Percentiles rank a stretch among this genome's conserved stretches.
Conservation (phyloP, 192 early-diverging fungal genomes). For the Funneliformis geosporum region DNA sequence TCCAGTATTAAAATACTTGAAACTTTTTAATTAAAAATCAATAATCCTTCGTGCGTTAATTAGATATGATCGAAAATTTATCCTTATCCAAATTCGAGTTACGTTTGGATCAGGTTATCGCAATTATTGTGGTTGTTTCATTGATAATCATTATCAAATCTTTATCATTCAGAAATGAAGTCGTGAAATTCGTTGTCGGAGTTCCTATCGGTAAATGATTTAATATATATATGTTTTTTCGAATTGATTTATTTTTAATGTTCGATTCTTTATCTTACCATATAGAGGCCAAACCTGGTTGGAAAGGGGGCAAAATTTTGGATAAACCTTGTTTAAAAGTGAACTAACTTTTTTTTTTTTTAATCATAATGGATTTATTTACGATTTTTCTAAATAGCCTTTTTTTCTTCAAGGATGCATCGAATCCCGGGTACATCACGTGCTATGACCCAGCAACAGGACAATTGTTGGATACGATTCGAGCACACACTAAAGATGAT, state of each 20-base stretch:
- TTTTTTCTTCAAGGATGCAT: conserved; percentile 40
- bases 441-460: conserved; percentile 89
- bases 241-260: not conserved
- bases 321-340: conserved; percentile 51
- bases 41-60: no score
- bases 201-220: not conserved
- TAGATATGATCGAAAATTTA: no score
- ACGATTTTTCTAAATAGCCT: not conserved
- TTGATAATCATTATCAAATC: not conserved
- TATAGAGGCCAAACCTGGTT: conserved; percentile 49
- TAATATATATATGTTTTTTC: not conserved
- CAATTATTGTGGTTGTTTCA: not conserved
- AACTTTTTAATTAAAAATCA: no score
- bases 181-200: not conserved
- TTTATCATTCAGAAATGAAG: not conserved
- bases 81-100: not conserved
- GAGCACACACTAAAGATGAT: conserved; percentile 55
- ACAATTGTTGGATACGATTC: conserved; percentile 63
- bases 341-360: conserved; percentile 1
- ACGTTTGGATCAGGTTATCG: not conserved
- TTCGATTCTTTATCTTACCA: not conserved
- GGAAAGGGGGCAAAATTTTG: conserved; percentile 52
- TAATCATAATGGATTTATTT: not conserved
- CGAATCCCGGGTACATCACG: conserved; percentile 59
- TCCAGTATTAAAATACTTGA: no score